These are phyloP conservation scores for Brasilioporus rufonigricans DNA, from an alignment of 768 basidiomycete species.

Conservation along the genomic window DNA sequence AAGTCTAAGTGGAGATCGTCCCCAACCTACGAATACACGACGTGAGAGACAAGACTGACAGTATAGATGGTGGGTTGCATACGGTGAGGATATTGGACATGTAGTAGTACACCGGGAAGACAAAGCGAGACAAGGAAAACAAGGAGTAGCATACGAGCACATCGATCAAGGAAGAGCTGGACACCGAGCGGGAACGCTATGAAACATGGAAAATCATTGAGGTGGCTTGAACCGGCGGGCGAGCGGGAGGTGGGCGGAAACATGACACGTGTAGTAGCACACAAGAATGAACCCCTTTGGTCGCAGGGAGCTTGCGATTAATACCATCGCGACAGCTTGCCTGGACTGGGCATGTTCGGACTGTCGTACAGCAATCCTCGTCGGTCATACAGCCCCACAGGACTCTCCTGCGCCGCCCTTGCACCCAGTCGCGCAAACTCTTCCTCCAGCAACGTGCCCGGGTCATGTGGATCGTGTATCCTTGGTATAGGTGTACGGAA, in stretches of 20 bases:
- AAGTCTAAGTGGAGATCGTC: constrained; percentile 4
- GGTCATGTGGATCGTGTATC: constrained; percentile 73
- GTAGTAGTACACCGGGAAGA: constrained; percentile 10
- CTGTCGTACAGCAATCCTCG: constrained; percentile 67
- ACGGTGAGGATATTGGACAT: background rate
- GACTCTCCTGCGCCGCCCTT: constrained; percentile 53
- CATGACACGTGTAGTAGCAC: background rate
- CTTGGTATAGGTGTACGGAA: constrained; percentile 49
- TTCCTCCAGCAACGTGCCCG: constrained; percentile 64
- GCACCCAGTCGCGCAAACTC: constrained; percentile 57
- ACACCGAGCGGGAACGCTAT: background rate
- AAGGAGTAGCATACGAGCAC: background rate
- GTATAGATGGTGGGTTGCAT: background rate
- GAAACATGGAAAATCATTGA: background rate
- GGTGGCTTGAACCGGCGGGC: too few relatives aligned
- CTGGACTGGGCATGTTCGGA: constrained; percentile 60
- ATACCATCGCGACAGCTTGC: constrained; percentile 52
- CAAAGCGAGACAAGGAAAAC: constrained; percentile 11
- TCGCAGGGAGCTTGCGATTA: constrained; percentile 21
- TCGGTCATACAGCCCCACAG: constrained; percentile 63
- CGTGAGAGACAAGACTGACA: background rate
- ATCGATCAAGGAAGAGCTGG: background rate
- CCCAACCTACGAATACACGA: constrained; percentile 2
- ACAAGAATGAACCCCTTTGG: background rate
- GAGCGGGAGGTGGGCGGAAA: background rate